Base-by-base conservation (phyloP, 2,329 filamentous ascomycete genomes). In the Aureobasidium sp. region DNA sequence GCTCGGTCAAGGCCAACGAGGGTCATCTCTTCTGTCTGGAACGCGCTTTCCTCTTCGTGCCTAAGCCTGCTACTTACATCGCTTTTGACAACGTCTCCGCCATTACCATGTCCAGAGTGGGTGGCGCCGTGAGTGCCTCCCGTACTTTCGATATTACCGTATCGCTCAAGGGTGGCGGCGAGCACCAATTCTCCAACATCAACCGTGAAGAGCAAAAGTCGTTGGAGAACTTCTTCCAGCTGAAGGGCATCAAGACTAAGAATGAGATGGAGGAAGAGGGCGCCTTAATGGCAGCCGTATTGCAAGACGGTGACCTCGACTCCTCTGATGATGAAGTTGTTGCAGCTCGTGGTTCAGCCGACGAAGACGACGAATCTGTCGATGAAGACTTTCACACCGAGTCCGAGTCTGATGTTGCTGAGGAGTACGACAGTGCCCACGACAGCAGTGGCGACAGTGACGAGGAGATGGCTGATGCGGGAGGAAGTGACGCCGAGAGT, bases 1-100 rank as follows among this genome's bases (percentile, higher is more conserved):
- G 94, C 77, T 96, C 92, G n/a, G 97, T 99, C 84, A 99, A 99
- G 78, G 95, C 95, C 60, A 97, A 95, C 75, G 94, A 99, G 78
- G 94, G 95, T 64, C 92, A 96, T 72, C 81, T 99, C 56, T 99
- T 96, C 83, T 97, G 92, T 74, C 79, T 99, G 68, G 94, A 99
- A 77, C 97, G 97, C 78, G 93, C 92, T 8, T 96, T 99, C 76
- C 95, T 99, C 85, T 99, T 99, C 74, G 94, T 99, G 17, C 94
- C 94, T 36, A 99, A 99, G 79, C 94, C 94, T 1, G 92, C 94
- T 17, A 97, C 93, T 1, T 99, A 97, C 77, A 93, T 99, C 64
- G 89, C 90, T 64, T 95, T 96, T 77, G 94, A 99, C 71, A 90
- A 96, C 71, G 89, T 95, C 39, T 84, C 90, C 57, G 90, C 89